Conservation (phyloP, 2,329 filamentous ascomycete genomes). For the Curvularia sp. region DNA sequence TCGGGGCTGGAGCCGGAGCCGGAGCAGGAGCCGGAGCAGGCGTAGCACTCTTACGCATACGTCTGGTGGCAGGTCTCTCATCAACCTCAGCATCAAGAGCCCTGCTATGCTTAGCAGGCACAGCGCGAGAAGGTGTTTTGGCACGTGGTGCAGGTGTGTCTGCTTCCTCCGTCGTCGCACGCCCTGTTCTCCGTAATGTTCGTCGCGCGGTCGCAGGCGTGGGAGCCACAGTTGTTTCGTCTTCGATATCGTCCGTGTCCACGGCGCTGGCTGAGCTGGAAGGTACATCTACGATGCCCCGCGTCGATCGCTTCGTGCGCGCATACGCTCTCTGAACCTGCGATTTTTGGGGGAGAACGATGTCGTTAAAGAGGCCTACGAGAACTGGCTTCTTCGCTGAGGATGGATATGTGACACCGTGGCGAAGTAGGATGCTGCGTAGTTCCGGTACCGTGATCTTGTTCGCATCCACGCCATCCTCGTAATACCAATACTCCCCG, state of each 20-base stretch:
- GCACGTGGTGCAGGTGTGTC: conserved; percentile 31
- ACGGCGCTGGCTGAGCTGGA: conserved; percentile 69
- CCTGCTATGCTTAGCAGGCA: conserved; percentile 55
- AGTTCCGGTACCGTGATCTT: conserved; percentile 85
- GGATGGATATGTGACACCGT: conserved; percentile 84
- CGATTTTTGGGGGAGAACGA: conserved; percentile 78
- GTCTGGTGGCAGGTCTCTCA: conserved; percentile 44
- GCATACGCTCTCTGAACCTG: conserved; percentile 78
- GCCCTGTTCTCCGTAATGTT: conserved; percentile 46
- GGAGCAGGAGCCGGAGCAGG: conserved; percentile 44
- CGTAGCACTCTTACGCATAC: conserved; percentile 49
- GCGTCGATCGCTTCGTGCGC: conserved; percentile 82
- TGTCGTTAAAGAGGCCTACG: conserved; percentile 79
- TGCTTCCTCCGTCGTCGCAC: conserved; percentile 52
- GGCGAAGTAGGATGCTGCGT: conserved; percentile 87
- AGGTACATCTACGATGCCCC: conserved; percentile 75
- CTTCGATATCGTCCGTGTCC: conserved; percentile 62
- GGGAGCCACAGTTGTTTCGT: conserved; percentile 53
- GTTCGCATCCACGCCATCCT: conserved; percentile 83
- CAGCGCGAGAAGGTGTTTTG: conserved; percentile 47
- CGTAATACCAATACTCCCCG: conserved; percentile 68
- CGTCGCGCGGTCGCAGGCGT: conserved; percentile 45
- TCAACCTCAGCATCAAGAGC: conserved; percentile 46
- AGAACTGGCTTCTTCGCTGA: conserved; percentile 92
- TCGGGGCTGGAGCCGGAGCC: conserved; percentile 27